Conservation (phyloP, 805 yeast genomes). For the Candida qinlingensis region DNA sequence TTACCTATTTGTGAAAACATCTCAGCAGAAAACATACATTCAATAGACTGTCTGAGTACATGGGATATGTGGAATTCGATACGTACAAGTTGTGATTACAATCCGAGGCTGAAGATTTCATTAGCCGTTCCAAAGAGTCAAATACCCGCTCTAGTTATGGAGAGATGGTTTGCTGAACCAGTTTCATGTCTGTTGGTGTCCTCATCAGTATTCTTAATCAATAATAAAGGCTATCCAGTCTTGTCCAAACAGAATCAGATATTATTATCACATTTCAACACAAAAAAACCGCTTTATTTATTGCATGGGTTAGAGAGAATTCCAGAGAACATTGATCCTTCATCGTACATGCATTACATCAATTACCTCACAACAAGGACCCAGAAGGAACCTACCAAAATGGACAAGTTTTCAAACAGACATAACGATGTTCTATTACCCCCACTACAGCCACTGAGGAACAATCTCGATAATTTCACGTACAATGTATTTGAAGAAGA, state of each 20-base stretch:
- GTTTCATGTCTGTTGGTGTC: constrained; percentile 52
- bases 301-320: constrained; percentile 50
- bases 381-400: constrained; percentile 25
- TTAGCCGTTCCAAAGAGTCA: constrained; percentile 64
- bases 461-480: constrained; percentile 49
- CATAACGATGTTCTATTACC: constrained; percentile 28
- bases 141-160: constrained; percentile 44
- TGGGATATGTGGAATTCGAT: constrained; percentile 77
- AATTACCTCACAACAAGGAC: constrained; percentile 34
- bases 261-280: constrained; percentile 39
- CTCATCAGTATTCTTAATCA: constrained; percentile 49
- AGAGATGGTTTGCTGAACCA: constrained; percentile 68
- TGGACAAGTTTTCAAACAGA: constrained; percentile 28
- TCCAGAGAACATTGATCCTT: constrained; percentile 27
- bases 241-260: constrained; percentile 52
- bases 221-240: constrained; percentile 61
- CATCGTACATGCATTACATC: constrained; percentile 37
- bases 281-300: constrained; percentile 37
- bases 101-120: constrained; percentile 58
- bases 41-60: constrained; percentile 46
- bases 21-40: constrained; percentile 19
- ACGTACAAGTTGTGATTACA: constrained; percentile 48
- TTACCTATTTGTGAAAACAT: constrained; percentile 44
- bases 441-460: constrained; percentile 72
- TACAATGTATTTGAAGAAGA: constrained; percentile 75